Percentiles rank a stretch among this genome's conserved stretches.
These are phyloP conservation scores for Barnettozyma californica DNA, from an alignment of 805 yeast genomes.

Conservation along the genomic window DNA sequence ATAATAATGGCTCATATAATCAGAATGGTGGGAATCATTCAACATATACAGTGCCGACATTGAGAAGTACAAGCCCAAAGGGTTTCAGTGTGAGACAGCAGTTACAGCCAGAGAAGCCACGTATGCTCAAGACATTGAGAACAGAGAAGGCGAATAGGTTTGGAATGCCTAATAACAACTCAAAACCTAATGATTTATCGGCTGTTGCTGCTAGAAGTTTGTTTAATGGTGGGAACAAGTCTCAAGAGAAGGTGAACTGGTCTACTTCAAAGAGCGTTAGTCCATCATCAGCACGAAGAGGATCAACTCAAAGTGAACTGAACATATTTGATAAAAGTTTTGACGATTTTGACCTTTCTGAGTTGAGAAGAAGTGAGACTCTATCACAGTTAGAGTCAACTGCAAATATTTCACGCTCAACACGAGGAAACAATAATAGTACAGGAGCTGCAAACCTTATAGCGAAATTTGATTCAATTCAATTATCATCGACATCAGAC, in stretches of 20 bases:
- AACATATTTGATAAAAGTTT: constrained; percentile 23
- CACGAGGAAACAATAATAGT: constrained; percentile 13
- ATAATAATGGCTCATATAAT: not conserved
- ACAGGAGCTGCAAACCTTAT: not conserved
- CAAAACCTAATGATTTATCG: constrained; percentile 20
- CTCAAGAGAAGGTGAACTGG: constrained; percentile 13
- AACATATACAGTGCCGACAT: constrained; percentile 20
- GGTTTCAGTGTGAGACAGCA: constrained; percentile 21
- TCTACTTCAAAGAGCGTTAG: constrained; percentile 20
- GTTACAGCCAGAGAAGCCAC: constrained; percentile 16
- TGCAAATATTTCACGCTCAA: constrained; percentile 15
- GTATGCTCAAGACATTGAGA: constrained; percentile 32
- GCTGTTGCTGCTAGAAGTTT: constrained; percentile 24
- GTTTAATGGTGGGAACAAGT: constrained; percentile 2
- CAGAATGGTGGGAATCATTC: not conserved
- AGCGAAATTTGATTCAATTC: not conserved
- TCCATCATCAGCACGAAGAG: constrained; percentile 1
- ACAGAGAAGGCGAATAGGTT: constrained; percentile 19
- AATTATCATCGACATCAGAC: constrained; percentile 1
- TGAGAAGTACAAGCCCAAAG: constrained; percentile 22
- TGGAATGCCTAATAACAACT: constrained; percentile 10
- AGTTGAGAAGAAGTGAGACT: constrained; percentile 21
- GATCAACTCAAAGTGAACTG: constrained; percentile 12
- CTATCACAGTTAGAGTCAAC: constrained; percentile 23
- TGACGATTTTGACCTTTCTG: constrained; percentile 19